Evolutionary conservation across 2,329 filamentous ascomycete species (phyloP), one percentile per base, ranked within the genome.

Genomic region (Paramyrothecium roridum): DNA sequence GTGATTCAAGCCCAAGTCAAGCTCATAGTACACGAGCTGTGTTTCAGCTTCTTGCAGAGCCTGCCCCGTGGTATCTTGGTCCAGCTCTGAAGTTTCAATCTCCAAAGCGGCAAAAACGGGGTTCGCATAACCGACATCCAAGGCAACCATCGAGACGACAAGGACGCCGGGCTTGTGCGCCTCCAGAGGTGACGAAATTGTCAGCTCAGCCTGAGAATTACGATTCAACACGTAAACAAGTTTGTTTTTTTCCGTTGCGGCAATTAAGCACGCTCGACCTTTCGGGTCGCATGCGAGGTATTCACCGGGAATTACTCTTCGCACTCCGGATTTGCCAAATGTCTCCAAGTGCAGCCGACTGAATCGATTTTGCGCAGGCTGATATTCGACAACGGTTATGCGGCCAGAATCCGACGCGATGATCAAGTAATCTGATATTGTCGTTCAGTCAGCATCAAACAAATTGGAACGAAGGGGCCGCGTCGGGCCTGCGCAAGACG

Each of bases 191-290:
- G 95, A 99, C 6, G 95, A 99, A 52, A 99, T 99, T 45, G 93
- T 96, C 65, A 99, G 85, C 72, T 96, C 91, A 19, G 93, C 93
- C 73, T 98, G 91, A 3, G 92, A 85, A 75, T 96, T 96, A 61
- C 96, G 88, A 73, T 98, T 98, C 63, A 99, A 81, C 66, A 99
- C 93, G 75, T 99, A 99, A 63, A 99, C 95, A 55, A 99, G 88
- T 78, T 99, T 99, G 78, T 98, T 99, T 83, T 99, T 99, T 77
- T 99, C 96, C 54, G 93, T 83, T 6, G 93, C 93, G 11, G 95
- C 92, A 58, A 98, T 90, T 69, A 99, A 82, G 69, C 93, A 96
- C 54, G 96, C 96, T 76, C 95, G 86, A 54, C 95, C 95, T 73
- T 96, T 96, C 26, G 95, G 95, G 67, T 99, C 95, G 52, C 91